Conservation (phyloP, 1,139 yeast genomes). For the Arxiozyma heterogenica region DNA sequence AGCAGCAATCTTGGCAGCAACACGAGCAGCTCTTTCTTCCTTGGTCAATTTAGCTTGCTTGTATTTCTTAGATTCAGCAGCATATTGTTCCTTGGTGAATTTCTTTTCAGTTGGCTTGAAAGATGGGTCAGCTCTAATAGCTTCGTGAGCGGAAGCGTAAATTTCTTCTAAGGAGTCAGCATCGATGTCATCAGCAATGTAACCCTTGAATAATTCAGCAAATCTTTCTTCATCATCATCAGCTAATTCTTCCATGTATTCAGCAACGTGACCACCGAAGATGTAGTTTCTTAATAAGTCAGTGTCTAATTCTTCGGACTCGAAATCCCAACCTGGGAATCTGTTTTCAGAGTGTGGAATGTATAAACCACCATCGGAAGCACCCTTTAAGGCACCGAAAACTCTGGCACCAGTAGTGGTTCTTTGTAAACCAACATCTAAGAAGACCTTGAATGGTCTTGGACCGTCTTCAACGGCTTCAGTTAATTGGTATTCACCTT, state of each 20-base stretch:
- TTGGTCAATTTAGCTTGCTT: conserved; percentile 78
- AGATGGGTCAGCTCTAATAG: conserved; percentile 92
- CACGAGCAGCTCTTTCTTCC: conserved; percentile 83
- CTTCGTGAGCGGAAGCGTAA: conserved; percentile 89
- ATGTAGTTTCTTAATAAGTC: conserved; percentile 98
- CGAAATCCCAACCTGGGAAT: conserved; percentile 99
- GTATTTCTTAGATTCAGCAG: conserved; percentile 93
- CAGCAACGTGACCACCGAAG: conserved; percentile 99
- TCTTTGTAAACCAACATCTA: conserved; percentile 99
- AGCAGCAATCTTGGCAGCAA: conserved; percentile 87
- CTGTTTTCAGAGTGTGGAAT: conserved; percentile 99
- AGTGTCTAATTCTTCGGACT: conserved; percentile 95
- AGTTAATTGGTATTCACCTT: conserved; percentile 97
- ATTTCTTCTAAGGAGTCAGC: conserved; percentile 95
- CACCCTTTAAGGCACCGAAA: conserved; percentile 99
- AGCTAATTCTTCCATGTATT: conserved; percentile 99
- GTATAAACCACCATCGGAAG: conserved; percentile 99
- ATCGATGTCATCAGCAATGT: conserved; percentile 94
- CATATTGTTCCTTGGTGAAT: conserved; percentile 95
- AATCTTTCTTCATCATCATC: conserved; percentile 99
- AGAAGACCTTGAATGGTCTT: conserved; percentile 99
- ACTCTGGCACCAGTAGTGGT: conserved; percentile 99
- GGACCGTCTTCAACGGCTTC: conserved; percentile 99
- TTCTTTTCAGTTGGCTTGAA: conserved; percentile 88
- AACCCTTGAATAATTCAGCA: conserved; percentile 91